phyloP scores from a whole-genome alignment of 768 basidiomycete species.

The Mycena vitilis region DNA sequence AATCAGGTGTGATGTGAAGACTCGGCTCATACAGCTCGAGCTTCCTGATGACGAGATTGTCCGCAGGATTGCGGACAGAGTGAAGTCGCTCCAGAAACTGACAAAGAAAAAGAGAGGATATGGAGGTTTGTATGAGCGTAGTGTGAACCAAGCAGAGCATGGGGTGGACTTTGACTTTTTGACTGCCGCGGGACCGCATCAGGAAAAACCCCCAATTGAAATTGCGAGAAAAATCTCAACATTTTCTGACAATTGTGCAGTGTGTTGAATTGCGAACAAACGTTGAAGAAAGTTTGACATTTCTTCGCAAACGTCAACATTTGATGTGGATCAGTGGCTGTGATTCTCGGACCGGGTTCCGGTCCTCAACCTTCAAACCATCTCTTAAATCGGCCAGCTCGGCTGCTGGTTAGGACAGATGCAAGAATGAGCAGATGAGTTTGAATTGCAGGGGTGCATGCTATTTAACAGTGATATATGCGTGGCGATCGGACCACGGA shows the following conservation, averaged over 20 bases:
- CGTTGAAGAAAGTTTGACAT: too few relatives aligned
- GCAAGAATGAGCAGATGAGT: too few relatives aligned
- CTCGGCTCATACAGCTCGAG: slow-evolving; percentile 59
- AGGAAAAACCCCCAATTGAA: too few relatives aligned
- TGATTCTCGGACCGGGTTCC: background rate
- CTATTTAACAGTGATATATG: background rate
- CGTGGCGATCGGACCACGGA: slow-evolving; percentile 36
- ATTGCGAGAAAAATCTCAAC: too few relatives aligned
- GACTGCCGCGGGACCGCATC: slow-evolving; percentile 31
- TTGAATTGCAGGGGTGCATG: background rate
- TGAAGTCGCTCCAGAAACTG: slow-evolving; percentile 46
- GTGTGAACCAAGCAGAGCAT: slow-evolving; percentile 35
- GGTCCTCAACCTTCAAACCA: background rate
- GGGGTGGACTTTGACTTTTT: slow-evolving; percentile 37
- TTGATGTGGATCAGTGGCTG: background rate
- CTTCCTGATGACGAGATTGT: slow-evolving; percentile 59
- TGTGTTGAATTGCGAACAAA: too few relatives aligned
- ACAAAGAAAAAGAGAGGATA: slow-evolving; percentile 60
- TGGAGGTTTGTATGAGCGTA: slow-evolving; percentile 34
- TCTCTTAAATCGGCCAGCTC: too few relatives aligned
- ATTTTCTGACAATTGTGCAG: too few relatives aligned
- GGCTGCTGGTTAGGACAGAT: too few relatives aligned
- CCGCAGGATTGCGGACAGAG: slow-evolving; percentile 50
- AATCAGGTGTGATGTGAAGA: slow-evolving; percentile 62
- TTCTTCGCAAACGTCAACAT: too few relatives aligned